Evolutionary conservation across 2,329 filamentous ascomycete genomes (phyloP).

Genomic region (Davidsoniella eucalypti): DNA sequence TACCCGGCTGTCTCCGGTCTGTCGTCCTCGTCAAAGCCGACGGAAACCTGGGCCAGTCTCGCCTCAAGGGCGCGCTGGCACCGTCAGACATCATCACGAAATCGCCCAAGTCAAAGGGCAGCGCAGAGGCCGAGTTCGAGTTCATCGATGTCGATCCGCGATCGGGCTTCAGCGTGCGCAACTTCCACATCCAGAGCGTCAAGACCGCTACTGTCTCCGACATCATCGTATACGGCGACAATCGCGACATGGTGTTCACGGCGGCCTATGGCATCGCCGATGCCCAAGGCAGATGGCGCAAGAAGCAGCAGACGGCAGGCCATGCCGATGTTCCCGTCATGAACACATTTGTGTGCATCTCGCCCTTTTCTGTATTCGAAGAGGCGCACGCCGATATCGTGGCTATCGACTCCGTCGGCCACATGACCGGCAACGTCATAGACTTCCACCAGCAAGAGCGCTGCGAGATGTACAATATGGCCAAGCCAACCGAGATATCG

Average conservation of each 20-base stretch:
- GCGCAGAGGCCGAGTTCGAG: constrained; percentile 24
- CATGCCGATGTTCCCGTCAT: constrained; percentile 43
- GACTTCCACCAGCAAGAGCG: constrained; percentile 86
- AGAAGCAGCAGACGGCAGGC: constrained; percentile 37
- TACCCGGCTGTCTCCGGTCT: constrained; percentile 56
- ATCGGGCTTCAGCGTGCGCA: constrained; percentile 87
- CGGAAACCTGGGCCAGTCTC: constrained; percentile 55
- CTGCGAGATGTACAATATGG: constrained; percentile 87
- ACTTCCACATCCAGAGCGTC: constrained; percentile 89
- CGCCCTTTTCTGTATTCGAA: constrained; percentile 57
- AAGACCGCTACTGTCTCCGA: constrained; percentile 82
- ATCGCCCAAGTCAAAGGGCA: constrained; percentile 37
- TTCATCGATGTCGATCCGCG: constrained; percentile 75
- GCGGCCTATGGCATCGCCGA: constrained; percentile 52
- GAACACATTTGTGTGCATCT: constrained; percentile 65
- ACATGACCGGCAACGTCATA: constrained; percentile 58
- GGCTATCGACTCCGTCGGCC: constrained; percentile 54
- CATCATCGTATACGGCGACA: constrained; percentile 79
- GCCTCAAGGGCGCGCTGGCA: constrained; percentile 73
- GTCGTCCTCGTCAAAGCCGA: constrained; percentile 81
- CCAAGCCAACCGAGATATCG: constrained; percentile 72
- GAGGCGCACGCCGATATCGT: constrained; percentile 52
- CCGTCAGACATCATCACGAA: constrained; percentile 18
- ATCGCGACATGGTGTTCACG: constrained; percentile 41
- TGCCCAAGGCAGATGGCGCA: constrained; percentile 62